Evolutionary conservation across 2,329 filamentous ascomycete genomes (phyloP).

Genomic region (Monosporascus sp.): DNA sequence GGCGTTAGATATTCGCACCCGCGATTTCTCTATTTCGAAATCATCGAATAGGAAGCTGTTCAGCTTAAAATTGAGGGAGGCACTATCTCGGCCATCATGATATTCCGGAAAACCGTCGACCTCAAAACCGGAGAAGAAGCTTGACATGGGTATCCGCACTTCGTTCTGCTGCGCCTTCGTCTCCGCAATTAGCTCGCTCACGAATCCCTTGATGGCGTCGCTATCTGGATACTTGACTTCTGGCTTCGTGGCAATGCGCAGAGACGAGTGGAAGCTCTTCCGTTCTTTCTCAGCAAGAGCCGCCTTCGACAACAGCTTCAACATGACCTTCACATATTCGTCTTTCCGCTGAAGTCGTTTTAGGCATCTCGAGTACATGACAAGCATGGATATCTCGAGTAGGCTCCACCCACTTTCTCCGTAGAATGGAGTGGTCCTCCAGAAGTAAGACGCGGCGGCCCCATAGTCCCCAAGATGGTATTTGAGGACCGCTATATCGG

Average conservation of each 20-base stretch:
- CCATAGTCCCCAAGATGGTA: constrained; percentile 69
- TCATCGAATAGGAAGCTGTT: constrained; percentile 68
- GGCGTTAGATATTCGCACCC: constrained; percentile 56
- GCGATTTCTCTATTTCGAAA: constrained; percentile 60
- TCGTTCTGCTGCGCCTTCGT: constrained; percentile 47
- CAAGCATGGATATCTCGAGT: constrained; percentile 76
- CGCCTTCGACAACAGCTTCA: constrained; percentile 69
- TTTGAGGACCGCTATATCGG: constrained; percentile 81
- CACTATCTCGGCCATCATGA: constrained; percentile 66
- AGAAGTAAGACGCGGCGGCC: constrained; percentile 72
- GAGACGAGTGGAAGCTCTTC: constrained; percentile 32
- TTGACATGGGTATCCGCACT: constrained; percentile 61
- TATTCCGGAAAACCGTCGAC: constrained; percentile 67
- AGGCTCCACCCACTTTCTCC: constrained; percentile 72
- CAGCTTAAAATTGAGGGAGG: constrained; percentile 63
- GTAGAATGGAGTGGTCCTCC: constrained; percentile 72
- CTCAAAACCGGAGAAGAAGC: constrained; percentile 67
- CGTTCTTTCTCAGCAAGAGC: constrained; percentile 50
- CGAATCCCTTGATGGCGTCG: constrained; percentile 39
- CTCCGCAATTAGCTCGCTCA: constrained; percentile 42
- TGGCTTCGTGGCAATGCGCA: constrained; percentile 30
- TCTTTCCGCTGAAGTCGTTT: constrained; percentile 69
- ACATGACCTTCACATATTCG: constrained; percentile 70
- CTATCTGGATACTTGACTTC: constrained; percentile 23
- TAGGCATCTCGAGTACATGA: constrained; percentile 80